Evolutionary conservation across 345 rosid species (phyloP), one percentile per base, ranked within the genome.

Genomic region (Gossypium bickii): DNA sequence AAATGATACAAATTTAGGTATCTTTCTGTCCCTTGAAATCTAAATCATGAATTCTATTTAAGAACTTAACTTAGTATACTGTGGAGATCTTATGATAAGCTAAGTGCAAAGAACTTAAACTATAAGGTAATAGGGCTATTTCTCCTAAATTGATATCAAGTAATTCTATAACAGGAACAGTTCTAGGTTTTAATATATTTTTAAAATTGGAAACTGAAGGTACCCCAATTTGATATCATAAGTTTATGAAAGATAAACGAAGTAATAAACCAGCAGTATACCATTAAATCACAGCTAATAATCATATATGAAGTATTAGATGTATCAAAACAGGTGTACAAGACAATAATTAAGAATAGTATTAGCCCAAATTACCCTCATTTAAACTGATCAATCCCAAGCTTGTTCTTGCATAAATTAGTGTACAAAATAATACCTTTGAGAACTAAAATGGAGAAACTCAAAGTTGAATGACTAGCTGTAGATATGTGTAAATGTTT

Each of bases 1-100:
- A 55, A 24, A 55, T 55, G 2, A 55, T 55, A 17, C 9, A 64
- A 64, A 51, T 68, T 67, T 47, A 45, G 56, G 71, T 47, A 47
- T 67, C 56, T 68, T 68, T 48, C 56, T 67, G 56, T 67, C 71
- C 27, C 41, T 13, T 1, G 29, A 11, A 51, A 65, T 65, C 53
- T 10, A 12, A 66, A 64, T n/a, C 27, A 9, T 44, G 22, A 38
- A 24, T 64, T 44, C 13, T 41, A 10, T 18, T 63, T 20, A 63
- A 34, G 68, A 10, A 18, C 27, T 41, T 41, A 64, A 65, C 8
- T 9, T 43, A n/a, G 16, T 17, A 43, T 38, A 11, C 29, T 20
- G 12, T 41, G 67, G 67, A 34, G 24, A 38, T 41, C 44, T 17
- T 18, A 18, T 4, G 9, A 44, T 66, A 20, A 66, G 15, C 17